Base-by-base conservation (phyloP, 2,329 filamentous ascomycete genomes). In the Aspergillus aculeatus region DNA sequence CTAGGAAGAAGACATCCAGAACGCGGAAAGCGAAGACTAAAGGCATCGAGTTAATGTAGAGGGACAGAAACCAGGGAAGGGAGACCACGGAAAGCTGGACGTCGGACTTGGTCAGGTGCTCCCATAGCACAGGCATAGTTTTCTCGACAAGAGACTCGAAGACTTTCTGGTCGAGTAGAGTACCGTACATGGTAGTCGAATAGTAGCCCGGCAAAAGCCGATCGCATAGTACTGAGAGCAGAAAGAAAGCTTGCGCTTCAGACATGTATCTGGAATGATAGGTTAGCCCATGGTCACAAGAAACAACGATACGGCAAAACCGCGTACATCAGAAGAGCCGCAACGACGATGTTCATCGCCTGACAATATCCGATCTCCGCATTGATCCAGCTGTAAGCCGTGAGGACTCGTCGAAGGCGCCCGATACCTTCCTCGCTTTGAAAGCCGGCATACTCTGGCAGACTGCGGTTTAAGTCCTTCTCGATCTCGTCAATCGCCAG, bases 1-100 rank as follows among this genome's bases (percentile, higher is more conserved):
- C 95, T 47, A 99, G 86, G 77, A 99, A 99, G 81, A 99, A 99
- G 53, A 99, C 94, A 70, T 99, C 95, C 63, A 99, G 78, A 52
- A 99, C 95, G 58, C 95, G 86, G 76, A 98, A 99, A 50, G 95
- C 95, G 77, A 98, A 99, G 1, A 98, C 92, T 16, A 99, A 82
- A 4, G 95, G 95, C 95, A 99, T 99, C 1, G 94, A 98, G 83
- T 99, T 99, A 82, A 99, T 96, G 78, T 98, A 99, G 19, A 99
- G 83, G 5, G 94, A 98, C 58, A 99, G 83, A 74, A 99, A 99
- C 95, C 95, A 99, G 3, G 95, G 95, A 48, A 99, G 83, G 10
- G 94, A 98, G 16, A 98, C 95, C 35, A 99, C 95, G 0, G 95
- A 98, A 21, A 99, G 85, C 75, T 99, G 96, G 23, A 99, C 92